Evolutionary conservation across 495 filamentous ascomycete species (phyloP), one percentile per base, ranked within the genome.

Genomic region (Xylaria palmicola): DNA sequence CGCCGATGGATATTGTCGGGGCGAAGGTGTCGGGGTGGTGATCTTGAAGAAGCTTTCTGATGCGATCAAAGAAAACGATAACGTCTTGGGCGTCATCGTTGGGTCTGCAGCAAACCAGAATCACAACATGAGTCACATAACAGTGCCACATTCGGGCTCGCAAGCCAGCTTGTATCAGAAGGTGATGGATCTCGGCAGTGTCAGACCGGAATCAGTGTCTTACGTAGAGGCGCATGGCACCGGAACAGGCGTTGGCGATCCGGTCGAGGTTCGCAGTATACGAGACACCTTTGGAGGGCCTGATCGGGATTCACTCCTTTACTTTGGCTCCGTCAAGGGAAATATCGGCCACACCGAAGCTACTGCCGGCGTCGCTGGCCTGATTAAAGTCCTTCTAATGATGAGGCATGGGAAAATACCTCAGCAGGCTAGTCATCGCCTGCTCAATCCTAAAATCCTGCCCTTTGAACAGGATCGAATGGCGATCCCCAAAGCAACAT

Each of bases 191-290:
- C 24, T 39, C 12, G 34, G 63, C 15, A 19, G 39, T 7, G 19
- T 66, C 13, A 77, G 85, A 32, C 81, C 88, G 0, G 77, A 82
- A 39, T 83, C 86, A n/a, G 69, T 90, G 26, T 80, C 79, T 60
- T 90, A 89, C 62, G 80, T 90, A 29, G 89, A 92, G 63, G 85
- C 88, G 74, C 89, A 92, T 65, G 89, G 89, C 7, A 91, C 89
- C 1, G 89, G 89, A 4, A 91, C 89, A 0, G 86, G 87, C 55
- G 86, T 84, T 8, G 89, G 89, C 1, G 89, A 92, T 66, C 50
- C 63, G 30, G 64, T 27, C 0, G 69, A 71, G 15, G 62, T 55
- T 2, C 59, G 67, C 1, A 65, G 63, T 20, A 59, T 73, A 10
- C 20, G 45, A 0, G 44, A 67, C 12, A 44, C 55, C 0, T 27